Evolutionary conservation across 331 rosid genomes (phyloP).

Genomic region (Acacia pycnantha): DNA sequence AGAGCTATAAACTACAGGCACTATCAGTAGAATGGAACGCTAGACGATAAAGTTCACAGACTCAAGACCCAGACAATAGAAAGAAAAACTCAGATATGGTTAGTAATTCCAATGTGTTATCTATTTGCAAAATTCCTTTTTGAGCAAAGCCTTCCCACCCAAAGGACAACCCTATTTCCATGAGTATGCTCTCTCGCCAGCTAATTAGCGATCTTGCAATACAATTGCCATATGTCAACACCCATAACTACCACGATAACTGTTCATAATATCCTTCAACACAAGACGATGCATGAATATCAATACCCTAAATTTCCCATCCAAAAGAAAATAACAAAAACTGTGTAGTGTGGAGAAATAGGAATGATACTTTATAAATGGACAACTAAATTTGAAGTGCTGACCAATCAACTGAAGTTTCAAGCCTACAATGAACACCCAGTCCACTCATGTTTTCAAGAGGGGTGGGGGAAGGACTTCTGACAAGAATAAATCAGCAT

Average conservation of each 20-base stretch:
- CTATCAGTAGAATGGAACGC: background rate
- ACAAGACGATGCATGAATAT: background rate
- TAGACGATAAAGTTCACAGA: background rate
- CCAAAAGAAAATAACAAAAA: background rate
- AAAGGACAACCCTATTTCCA: background rate
- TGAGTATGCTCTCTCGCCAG: background rate
- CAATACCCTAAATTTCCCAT: background rate
- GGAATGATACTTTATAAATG: background rate
- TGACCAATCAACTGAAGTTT: background rate
- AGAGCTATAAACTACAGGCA: background rate
- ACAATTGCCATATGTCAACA: background rate
- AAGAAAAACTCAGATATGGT: background rate
- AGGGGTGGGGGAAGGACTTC: background rate
- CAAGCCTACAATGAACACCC: background rate
- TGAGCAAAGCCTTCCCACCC: background rate
- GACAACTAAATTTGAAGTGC: background rate
- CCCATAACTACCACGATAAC: background rate
- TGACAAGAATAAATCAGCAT: conserved; percentile 7
- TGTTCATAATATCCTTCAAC: background rate
- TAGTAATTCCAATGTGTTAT: background rate
- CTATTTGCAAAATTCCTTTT: background rate
- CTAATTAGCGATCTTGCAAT: background rate
- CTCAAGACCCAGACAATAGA: background rate
- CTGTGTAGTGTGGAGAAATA: background rate
- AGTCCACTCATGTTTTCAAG: background rate